Conservation (phyloP, 176 grass and related monocot species). For the Oryza officinalis region DNA sequence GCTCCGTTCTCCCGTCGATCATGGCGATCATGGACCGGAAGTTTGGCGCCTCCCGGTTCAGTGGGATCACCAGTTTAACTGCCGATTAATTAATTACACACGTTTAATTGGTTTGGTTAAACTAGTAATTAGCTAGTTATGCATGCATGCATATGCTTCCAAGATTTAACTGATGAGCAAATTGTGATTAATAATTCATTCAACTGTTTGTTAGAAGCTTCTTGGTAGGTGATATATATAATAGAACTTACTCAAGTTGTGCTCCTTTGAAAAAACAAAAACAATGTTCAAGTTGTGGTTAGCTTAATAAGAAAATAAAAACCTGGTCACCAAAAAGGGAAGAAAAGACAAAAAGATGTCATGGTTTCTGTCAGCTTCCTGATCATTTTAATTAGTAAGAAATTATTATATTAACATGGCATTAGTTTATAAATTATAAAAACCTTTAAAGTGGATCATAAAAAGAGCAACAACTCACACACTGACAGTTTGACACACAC, state of each 20-base stretch:
- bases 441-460: not conserved
- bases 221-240: not conserved
- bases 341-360: no score
- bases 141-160: not conserved
- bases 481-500: no score
- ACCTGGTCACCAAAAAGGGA: not conserved
- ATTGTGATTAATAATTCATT: not conserved
- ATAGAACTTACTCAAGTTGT: not conserved
- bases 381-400: no score
- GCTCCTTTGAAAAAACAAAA: no score
- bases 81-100: not conserved
- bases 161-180: not conserved
- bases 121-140: not conserved
- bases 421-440: not conserved
- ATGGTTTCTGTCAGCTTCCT: not conserved
- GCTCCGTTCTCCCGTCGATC: constrained; percentile 58
- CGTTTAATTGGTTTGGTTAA: not conserved
- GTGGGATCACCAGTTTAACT: constrained; percentile 61
- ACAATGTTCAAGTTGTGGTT: not conserved
- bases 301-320: not conserved
- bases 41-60: constrained; percentile 38
- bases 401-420: not conserved
- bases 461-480: not conserved
- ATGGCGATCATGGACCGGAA: constrained; percentile 51
- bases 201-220: not conserved